Evolutionary conservation across 345 rosid species (phyloP).

Genomic region (Trapa bicornis): DNA sequence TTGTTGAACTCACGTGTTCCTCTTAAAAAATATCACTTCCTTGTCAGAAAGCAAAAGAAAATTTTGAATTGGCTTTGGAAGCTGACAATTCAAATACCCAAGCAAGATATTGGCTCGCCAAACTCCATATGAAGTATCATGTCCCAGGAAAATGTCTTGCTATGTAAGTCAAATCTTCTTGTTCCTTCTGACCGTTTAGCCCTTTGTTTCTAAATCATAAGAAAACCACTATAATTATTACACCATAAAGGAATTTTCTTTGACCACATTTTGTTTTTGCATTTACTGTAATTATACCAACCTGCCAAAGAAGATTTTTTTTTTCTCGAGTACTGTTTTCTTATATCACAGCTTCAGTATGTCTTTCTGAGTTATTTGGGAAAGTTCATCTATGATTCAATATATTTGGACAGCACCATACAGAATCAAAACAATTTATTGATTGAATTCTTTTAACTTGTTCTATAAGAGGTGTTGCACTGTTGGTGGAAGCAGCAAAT

Average conservation of each 20-base stretch:
- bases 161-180: constrained; percentile 37
- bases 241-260: neutral
- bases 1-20: neutral
- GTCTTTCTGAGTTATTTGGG: neutral
- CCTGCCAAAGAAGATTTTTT: neutral
- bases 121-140: constrained; percentile 74
- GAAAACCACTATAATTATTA: neutral
- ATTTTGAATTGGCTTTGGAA: constrained; percentile 77
- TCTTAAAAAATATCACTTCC: neutral
- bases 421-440: neutral
- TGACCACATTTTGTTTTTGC: neutral
- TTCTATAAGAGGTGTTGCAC: constrained; percentile 65
- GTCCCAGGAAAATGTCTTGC: constrained; percentile 80
- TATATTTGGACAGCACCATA: neutral
- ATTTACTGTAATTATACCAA: neutral
- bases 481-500: constrained; percentile 84
- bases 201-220: neutral
- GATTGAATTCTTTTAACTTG: neutral
- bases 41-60: constrained; percentile 70
- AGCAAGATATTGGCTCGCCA: constrained; percentile 77
- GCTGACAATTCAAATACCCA: constrained; percentile 68
- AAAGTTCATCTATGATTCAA: neutral
- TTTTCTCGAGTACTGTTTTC: neutral
- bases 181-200: neutral
- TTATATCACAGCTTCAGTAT: neutral